Conservation (phyloP, 805 yeast genomes). For the Wickerhamiella spandovensis region DNA sequence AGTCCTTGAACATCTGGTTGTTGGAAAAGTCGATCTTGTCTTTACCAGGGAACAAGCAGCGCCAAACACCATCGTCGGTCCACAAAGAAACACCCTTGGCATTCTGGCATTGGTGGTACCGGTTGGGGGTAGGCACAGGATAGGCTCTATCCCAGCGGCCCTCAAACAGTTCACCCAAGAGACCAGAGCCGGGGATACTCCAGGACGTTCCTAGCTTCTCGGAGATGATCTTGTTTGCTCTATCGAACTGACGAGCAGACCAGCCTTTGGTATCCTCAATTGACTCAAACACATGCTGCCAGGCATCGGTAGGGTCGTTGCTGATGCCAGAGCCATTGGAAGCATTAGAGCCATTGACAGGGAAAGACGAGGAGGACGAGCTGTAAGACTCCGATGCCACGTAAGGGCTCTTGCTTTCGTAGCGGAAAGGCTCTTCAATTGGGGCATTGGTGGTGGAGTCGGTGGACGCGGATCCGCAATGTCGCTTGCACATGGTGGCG, state of each 20-base stretch:
- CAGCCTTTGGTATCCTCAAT: slow-evolving; percentile 1
- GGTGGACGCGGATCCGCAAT: background rate
- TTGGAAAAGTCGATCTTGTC: slow-evolving; percentile 14
- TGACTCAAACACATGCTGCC: background rate
- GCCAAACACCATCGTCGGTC: slow-evolving; percentile 81
- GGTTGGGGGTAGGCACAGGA: slow-evolving; percentile 41
- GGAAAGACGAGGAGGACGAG: background rate
- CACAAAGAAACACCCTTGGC: slow-evolving; percentile 62
- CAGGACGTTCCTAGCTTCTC: background rate
- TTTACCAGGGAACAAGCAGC: slow-evolving; percentile 65
- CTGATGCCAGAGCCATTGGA: background rate
- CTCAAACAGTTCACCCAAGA: background rate
- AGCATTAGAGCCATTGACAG: background rate
- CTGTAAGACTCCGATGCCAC: background rate
- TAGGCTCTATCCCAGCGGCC: slow-evolving; percentile 24
- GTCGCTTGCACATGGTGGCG: background rate
- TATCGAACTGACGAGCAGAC: background rate
- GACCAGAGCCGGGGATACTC: background rate
- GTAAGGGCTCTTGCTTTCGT: background rate
- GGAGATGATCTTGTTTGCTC: background rate
- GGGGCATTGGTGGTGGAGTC: background rate
- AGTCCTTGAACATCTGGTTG: slow-evolving; percentile 36
- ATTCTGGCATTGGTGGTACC: slow-evolving; percentile 50
- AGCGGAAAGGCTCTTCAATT: background rate
- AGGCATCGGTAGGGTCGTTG: background rate